Percentiles rank a stretch among this genome's conserved stretches.
These are phyloP conservation scores for Telfairia occidentalis DNA, from an alignment of 331 rosid genomes.

Conservation along the genomic window DNA sequence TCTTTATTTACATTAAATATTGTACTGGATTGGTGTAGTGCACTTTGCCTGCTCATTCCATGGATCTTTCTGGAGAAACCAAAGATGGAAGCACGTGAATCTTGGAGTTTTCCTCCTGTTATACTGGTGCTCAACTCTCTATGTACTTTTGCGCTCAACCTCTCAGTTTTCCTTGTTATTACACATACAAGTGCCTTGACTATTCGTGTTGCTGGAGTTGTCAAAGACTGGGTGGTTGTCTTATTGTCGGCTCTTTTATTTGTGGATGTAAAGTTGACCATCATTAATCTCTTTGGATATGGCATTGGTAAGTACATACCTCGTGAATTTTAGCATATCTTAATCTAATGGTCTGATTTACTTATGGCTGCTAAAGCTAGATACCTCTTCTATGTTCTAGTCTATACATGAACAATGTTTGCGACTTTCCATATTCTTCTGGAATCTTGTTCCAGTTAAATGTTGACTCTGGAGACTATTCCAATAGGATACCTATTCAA, in stretches of 20 bases:
- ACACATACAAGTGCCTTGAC: constrained; percentile 97
- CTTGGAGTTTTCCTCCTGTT: constrained; percentile 74
- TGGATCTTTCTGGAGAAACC: constrained; percentile 93
- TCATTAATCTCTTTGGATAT: constrained; percentile 81
- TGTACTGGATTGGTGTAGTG: constrained; percentile 47
- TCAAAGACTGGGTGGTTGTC: constrained; percentile 99
- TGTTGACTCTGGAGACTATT: neutral
- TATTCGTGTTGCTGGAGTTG: constrained; percentile 97
- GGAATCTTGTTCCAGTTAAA: neutral
- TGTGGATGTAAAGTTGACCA: constrained; percentile 88
- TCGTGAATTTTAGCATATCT: constrained; percentile 7
- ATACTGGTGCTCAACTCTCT: constrained; percentile 75
- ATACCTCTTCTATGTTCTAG: neutral
- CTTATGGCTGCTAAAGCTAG: neutral
- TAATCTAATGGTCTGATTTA: neutral
- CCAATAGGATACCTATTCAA: neutral
- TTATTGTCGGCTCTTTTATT: constrained; percentile 78
- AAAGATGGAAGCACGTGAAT: constrained; percentile 68
- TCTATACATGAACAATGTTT: neutral
- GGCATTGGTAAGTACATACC: constrained; percentile 66
- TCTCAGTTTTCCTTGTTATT: constrained; percentile 95
- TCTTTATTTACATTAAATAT: neutral
- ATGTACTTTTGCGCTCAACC: constrained; percentile 92
- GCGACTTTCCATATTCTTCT: neutral
- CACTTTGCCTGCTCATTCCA: constrained; percentile 79